Base-by-base conservation (phyloP, 768 basidiomycete genomes). In the Paxillus ammoniavirescens region DNA sequence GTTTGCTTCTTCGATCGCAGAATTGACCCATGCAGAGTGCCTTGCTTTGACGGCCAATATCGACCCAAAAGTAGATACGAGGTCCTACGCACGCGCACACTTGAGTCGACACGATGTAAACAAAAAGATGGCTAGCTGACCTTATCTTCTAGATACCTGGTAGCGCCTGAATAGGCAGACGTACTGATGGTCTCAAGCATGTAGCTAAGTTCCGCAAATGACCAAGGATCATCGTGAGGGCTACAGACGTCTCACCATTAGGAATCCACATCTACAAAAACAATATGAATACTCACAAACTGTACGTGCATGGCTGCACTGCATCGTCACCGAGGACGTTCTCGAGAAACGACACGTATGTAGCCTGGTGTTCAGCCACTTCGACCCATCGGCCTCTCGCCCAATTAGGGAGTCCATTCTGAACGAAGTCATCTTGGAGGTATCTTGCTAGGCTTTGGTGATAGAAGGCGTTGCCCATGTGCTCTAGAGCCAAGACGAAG, bases 21-120 rank as follows among this genome's bases (percentile, higher is more conserved):
- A 75, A 56, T 75, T 72, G 33, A 88, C 67, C 84, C 85, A 90
- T 1, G 78, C 72, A n/a, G 82, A 76, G 52, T 88, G 87, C 33
- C 84, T 78, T 21, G 83, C 76, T 62, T 89, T 84, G 49, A 77
- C 78, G 14, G 81, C 72, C 43, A 84, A 75, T 57, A 87, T 80
- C 47, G 75, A 74, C 4, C 77, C 84, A 6, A 82, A 82, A 15
- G 77, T 79, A 26, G 80, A 76, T n/a, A 82, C 61, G 65, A 77
- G 78, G 18, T 65, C 71, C 53, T 73, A 28, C 21, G 52, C 21
- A 2, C 7, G 56, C 44, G 50, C 23, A 23, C 8, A 9, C 3
- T 43, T 21, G 28, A 43, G 42, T 2, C 40, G 31, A 50, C 7
- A 38, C 6, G 5, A 43, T 42, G n/a, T 52, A 54, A 6, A 44